Evolutionary conservation across 805 yeast species (phyloP), one percentile per base, ranked within the genome.

Genomic region (Diddensiella transvaalensis): DNA sequence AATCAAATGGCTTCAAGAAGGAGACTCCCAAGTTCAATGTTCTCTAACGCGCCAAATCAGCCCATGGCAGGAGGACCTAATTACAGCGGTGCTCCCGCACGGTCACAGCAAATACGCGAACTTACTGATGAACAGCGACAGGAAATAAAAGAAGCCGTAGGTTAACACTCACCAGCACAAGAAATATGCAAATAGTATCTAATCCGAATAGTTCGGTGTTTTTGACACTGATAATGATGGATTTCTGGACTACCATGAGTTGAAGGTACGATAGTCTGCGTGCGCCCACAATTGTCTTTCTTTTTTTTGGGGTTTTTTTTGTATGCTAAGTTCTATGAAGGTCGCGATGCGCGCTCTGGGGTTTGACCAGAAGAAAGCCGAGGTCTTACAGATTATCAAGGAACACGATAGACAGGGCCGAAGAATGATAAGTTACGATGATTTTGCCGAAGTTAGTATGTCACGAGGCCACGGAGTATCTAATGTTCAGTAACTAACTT

Each of bases 191-290:
- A n/a, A 17, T 23, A 15, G 8, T 21, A 32, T 24, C 46, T 8
- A 42, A 42, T 30, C 38, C 15, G 32, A 30, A 3, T 52, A 72
- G 61, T 91, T 91, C 63, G 78, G 83, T 43, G 72, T 91, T 26
- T 93, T 93, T 66, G 99, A 93, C 62, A 83, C 87, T 85, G 88
- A 93, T 67, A 81, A 80, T 51, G 98, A 93, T 64, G 95, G 96
- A 2, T 77, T 75, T 55, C 74, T 93, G 44, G 97, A 93, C 60
- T 91, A 86, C 65, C 98, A 93, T 61, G 98, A 91, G 60, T 72
- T 88, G 55, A 90, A 88, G 54, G 66, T 59, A 46, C 4, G 54
- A 29, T 29, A 10, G 13, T n/a, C 32, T 29, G 32, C 32, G 10
- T 29, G 13, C 32, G 32, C 11, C 32, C 32, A n/a, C n/a, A n/a